Conservation (phyloP, 2,329 filamentous ascomycete species). For the Seiridium cupressi region DNA sequence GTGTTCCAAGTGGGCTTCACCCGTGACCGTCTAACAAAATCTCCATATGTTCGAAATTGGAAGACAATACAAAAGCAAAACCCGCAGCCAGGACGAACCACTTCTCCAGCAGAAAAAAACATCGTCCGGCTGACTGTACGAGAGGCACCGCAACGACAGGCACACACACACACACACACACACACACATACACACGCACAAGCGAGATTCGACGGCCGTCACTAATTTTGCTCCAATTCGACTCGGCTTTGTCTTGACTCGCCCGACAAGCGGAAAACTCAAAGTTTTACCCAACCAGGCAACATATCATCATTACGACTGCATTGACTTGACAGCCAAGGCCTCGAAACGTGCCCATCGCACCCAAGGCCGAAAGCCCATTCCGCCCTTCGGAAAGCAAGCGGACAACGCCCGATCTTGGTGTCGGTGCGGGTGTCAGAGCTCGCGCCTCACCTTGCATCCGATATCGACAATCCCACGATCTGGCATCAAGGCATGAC, state of each 20-base stretch:
- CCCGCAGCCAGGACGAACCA: neutral
- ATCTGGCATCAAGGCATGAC: neutral
- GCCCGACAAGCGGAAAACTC: too few species aligned
- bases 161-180: too few species aligned
- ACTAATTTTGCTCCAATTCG: too few species aligned
- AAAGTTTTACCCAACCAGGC: too few species aligned
- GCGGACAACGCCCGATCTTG: neutral
- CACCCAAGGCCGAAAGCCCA: too few species aligned
- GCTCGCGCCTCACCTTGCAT: neutral
- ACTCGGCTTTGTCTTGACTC: too few species aligned
- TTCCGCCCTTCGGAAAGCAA: neutral
- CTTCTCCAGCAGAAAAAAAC: neutral
- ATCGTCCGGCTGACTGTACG: neutral
- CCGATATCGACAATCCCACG: neutral
- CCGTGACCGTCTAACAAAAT: neutral
- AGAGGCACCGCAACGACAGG: neutral
- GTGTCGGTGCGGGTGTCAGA: neutral
- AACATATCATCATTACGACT: too few species aligned
- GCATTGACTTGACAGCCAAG: too few species aligned
- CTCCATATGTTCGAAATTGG: neutral
- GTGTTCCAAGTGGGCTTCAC: conserved; percentile 5
- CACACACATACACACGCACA: too few species aligned
- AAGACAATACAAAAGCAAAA: neutral
- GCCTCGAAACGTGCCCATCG: neutral
- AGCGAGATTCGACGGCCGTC: too few species aligned